Base-by-base conservation (phyloP, 352 stramenopile species). In the Thalassiosira mediterranea region DNA sequence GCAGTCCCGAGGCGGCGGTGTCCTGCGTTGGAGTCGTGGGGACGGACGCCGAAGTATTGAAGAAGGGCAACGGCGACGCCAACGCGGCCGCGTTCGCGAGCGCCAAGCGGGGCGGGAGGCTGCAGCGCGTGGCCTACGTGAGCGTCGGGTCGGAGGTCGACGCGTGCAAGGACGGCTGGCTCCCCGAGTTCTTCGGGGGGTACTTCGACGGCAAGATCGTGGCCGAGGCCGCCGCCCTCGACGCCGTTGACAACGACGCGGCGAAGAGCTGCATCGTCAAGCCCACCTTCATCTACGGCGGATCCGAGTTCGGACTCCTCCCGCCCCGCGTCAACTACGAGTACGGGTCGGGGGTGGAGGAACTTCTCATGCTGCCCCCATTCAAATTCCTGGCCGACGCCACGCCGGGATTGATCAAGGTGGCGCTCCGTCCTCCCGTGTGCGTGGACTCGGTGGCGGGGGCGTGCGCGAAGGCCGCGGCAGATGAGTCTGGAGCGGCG, bases 251-350 rank as follows among this genome's bases (percentile, higher is more conserved):
- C 13, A 52, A 51, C 17, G 71, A 81, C 52, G 31, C 47, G 25
- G 71, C 64, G 21, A 79, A 64, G 5, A 60, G 71, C 0, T 79
- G 78, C 32, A 67, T 92, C 23, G 58, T 91, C 25, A 77, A 83
- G 40, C 76, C 79, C 15, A 88, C 86, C 7, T 92, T 92, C 60
- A 90, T 92, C 31, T 88, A 92, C 61, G 86, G 86, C 28, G 86
- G 86, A 29, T 34, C 77, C 25, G 71, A 70, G 8, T 92, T 92
- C 73, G 71, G 65, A 32, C 23, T 92, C 2, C 60, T 78, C 48
- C 86, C 86, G 34, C 86, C 86, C 17, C 72, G 86, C 38, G 86
- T 92, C 3, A 80, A 79, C 5, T 73, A 49, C 38, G 78, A 79
- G 31, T 92, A 92, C 67, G 86, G 86, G 11, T 40, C 60, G 38